phyloP scores from a whole-genome alignment of 108 stramenopile species.

The Nitzschia palea region DNA sequence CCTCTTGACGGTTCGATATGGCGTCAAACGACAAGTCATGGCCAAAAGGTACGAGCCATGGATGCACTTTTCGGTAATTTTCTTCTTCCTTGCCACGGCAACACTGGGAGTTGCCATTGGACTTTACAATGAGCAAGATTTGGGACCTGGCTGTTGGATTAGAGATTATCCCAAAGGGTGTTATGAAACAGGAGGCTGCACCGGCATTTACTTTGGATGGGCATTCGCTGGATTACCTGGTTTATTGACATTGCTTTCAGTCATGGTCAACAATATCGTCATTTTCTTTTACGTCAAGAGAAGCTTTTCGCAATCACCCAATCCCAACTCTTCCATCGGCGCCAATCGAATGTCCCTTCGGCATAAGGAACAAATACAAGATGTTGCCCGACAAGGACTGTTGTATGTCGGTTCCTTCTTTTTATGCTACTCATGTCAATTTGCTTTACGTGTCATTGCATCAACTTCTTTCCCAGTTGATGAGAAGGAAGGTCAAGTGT shows the following conservation, averaged over 20 bases:
- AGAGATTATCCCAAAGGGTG: conserved; percentile 11
- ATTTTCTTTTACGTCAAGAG: conserved; percentile 7
- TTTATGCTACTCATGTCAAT: conserved; percentile 9
- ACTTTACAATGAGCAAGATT: conserved; percentile 8
- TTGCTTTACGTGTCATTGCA: conserved; percentile 9
- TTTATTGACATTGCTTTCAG: neutral
- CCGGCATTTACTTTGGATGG: conserved; percentile 6
- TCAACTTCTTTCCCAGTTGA: neutral
- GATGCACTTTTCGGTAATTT: conserved; percentile 3
- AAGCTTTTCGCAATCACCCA: neutral
- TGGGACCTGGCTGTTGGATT: conserved; percentile 10
- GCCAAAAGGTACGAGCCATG: conserved; percentile 8
- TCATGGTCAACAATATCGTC: conserved; percentile 14
- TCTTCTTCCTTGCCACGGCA: conserved; percentile 13
- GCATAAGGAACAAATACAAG: neutral
- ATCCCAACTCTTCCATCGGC: neutral
- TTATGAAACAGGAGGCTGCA: conserved; percentile 1
- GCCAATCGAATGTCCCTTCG: neutral
- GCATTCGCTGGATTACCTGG: conserved; percentile 3
- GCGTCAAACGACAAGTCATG: conserved; percentile 1
- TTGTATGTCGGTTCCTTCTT: conserved; percentile 16
- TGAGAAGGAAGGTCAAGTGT: conserved; percentile 3
- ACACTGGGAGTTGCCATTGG: conserved; percentile 8
- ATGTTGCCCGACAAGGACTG: conserved; percentile 4
- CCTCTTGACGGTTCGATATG: conserved; percentile 16